These are phyloP conservation scores for Populus pruinosa DNA, from an alignment of 345 rosid genomes.

Conservation along the genomic window DNA sequence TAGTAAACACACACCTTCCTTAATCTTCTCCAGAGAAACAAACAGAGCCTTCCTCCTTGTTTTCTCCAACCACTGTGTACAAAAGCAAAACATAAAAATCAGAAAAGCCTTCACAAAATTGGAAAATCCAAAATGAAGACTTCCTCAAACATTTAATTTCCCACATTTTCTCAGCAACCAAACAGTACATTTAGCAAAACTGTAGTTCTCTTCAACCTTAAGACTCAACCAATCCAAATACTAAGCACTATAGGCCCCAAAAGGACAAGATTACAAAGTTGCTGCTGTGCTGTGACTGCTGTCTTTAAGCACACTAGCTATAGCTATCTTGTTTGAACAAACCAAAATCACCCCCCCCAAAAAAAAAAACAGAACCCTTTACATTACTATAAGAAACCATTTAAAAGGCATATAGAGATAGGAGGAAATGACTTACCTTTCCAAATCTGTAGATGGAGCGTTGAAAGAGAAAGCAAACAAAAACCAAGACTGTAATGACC, in stretches of 20 bases:
- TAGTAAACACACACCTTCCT: constrained; percentile 53
- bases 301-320: neutral
- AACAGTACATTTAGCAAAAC: too few species aligned
- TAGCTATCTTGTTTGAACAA: neutral
- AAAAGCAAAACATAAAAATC: neutral
- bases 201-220: too few species aligned
- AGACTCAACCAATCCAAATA: too few species aligned
- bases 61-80: constrained; percentile 74
- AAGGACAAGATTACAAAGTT: neutral
- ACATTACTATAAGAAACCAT: neutral
- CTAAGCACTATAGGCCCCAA: too few species aligned
- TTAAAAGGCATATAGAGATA: neutral
- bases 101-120: neutral
- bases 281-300: neutral
- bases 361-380: too few species aligned
- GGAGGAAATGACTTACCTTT: constrained; percentile 36
- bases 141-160: neutral
- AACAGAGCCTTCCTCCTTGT: constrained; percentile 81
- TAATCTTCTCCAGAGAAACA: constrained; percentile 85
- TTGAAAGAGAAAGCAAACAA: constrained; percentile 43
- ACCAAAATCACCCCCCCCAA: neutral
- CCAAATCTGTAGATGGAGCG: constrained; percentile 87
- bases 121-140: neutral
- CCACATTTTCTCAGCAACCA: neutral
- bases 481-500: constrained; percentile 52